Base-by-base conservation (phyloP, 768 basidiomycete genomes). In the Pisolithus albus region DNA sequence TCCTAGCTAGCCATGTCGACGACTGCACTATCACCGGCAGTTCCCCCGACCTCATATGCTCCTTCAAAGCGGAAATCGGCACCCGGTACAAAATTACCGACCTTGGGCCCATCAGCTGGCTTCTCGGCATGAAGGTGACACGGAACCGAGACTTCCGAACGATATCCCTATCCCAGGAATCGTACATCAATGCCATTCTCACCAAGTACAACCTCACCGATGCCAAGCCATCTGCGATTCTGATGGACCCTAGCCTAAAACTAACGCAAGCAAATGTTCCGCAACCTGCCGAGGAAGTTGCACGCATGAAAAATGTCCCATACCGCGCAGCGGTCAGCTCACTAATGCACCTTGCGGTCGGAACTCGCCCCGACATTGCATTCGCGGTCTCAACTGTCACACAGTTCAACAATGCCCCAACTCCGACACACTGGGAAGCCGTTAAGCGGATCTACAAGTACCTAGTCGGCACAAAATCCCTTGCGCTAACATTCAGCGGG, bases 191-290 rank as follows among this genome's bases (percentile, higher is more conserved):
- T 30, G 30, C 30, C 7, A 30, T 30, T 9, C 30, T 30, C 7
- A 30, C 39, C 78, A 71, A 60, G 75, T 80, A 72, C 26, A 64
- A 10, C 67, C 70, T 44, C 71, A 9, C 30, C 8, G 7, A 30
- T 10, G 10, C 30, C 30, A 30, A 30, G 8, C 30, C 30, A 30
- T 30, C 30, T 30, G 30, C 30, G 8, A 30, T 30, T 24, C n/a
- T 28, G 8, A 28, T n/a, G 16, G 24, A 28, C 45, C 45, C 30
- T 26, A 15, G 45, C n/a, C 7, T 30, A 24, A 38, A 48, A 37
- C n/a, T 48, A 5, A 19, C 23, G 4, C 19, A 36, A 7, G 18
- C 44, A 59, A 32, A 54, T 52, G 45, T 66, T 64, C 19, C 37
- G 55, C 23, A 61, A 39, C 19, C 61, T 28, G 26, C 43, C 24